Evolutionary conservation across 345 rosid species (phyloP).

Genomic region (Euclidium syriacum): DNA sequence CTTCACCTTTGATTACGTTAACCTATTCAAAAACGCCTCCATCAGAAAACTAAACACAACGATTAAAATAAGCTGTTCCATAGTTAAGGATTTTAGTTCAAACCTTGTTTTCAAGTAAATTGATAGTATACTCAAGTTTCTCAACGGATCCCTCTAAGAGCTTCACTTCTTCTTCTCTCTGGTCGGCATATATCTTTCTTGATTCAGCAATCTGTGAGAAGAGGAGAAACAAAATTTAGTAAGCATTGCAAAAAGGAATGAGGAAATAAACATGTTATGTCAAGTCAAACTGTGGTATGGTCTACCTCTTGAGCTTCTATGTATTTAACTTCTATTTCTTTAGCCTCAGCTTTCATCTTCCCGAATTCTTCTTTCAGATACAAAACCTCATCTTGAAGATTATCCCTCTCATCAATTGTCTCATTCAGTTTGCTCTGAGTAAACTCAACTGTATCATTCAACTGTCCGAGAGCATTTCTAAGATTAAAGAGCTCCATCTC

Average conservation of each 20-base stretch:
- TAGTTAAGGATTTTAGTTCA: slow-evolving; percentile 13
- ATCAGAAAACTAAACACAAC: slow-evolving; percentile 24
- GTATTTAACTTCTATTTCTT: slow-evolving; percentile 60
- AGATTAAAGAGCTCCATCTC: slow-evolving; percentile 62
- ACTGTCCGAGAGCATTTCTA: slow-evolving; percentile 48
- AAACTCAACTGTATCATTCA: slow-evolving; percentile 52
- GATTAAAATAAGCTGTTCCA: not conserved
- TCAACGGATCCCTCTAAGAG: slow-evolving; percentile 86
- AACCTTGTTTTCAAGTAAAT: slow-evolving; percentile 84
- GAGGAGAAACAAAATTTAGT: slow-evolving; percentile 1
- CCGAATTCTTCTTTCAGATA: slow-evolving; percentile 55
- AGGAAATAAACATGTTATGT: not conserved
- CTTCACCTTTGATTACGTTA: slow-evolving; percentile 82
- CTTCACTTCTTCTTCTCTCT: slow-evolving; percentile 81
- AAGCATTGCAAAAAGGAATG: slow-evolving; percentile 1
- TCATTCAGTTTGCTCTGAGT: slow-evolving; percentile 46
- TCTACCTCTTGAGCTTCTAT: slow-evolving; percentile 68
- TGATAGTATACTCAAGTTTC: slow-evolving; percentile 77
- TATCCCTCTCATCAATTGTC: slow-evolving; percentile 54
- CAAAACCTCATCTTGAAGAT: slow-evolving; percentile 48
- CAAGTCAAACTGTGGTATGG: slow-evolving; percentile 1
- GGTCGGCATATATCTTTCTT: slow-evolving; percentile 58
- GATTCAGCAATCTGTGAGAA: slow-evolving; percentile 66
- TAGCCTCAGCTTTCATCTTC: slow-evolving; percentile 47
- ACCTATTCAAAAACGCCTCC: slow-evolving; percentile 43